phyloP scores from a whole-genome alignment of 306 rosid genomes.

The Senna siamea region DNA sequence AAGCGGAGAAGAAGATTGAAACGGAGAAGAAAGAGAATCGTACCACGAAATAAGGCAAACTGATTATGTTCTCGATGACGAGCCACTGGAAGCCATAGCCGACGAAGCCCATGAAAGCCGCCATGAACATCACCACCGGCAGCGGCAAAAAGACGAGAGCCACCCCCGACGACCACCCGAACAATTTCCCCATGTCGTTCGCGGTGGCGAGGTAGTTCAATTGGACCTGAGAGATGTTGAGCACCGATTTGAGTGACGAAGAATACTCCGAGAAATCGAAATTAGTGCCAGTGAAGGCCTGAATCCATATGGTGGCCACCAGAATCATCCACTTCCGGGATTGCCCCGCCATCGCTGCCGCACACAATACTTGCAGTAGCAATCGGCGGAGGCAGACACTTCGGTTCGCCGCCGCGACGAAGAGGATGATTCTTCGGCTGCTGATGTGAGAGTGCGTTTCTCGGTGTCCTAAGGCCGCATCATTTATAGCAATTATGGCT shows the following conservation, averaged over 20 bases:
- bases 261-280: constrained; percentile 95
- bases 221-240: constrained; percentile 76
- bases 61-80: constrained; percentile 50
- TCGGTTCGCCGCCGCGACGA: no score
- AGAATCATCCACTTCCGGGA: constrained; percentile 89
- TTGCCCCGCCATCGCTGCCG: constrained; percentile 63
- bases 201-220: constrained; percentile 83
- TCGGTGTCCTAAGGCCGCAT: no score
- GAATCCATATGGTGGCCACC: constrained; percentile 89
- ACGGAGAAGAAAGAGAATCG: not conserved
- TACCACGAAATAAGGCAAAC: constrained; percentile 86
- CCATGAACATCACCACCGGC: constrained; percentile 64
- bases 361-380: no score
- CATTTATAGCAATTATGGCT: no score
- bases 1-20: not conserved
- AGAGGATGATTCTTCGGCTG: no score
- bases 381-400: no score
- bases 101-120: constrained; percentile 75
- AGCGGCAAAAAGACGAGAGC: constrained; percentile 71
- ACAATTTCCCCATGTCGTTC: constrained; percentile 79
- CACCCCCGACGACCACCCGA: constrained; percentile 90
- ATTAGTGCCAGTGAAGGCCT: constrained; percentile 90
- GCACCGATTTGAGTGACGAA: constrained; percentile 65
- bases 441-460: no score
- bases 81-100: constrained; percentile 94